These are phyloP conservation scores for Aspergillus persii DNA, from an alignment of 2,329 filamentous ascomycete species.

Conservation along the genomic window DNA sequence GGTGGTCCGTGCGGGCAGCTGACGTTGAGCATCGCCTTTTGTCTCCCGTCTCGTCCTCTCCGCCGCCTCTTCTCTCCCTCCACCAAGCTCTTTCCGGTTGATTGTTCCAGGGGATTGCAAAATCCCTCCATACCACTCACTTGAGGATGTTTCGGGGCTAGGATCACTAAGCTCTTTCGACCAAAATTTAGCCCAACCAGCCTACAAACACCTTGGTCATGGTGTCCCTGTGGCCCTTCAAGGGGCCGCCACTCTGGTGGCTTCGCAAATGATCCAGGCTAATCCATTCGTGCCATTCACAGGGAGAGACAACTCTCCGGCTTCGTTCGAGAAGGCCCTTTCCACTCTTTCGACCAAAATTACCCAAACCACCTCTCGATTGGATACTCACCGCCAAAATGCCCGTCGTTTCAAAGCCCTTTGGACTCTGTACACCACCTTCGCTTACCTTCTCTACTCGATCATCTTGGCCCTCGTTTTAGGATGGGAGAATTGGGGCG, in stretches of 20 bases:
- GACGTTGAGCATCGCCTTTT: background rate
- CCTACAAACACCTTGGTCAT: constrained; percentile 45
- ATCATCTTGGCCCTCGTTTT: constrained; percentile 82
- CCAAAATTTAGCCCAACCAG: background rate
- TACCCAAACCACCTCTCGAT: constrained; percentile 65
- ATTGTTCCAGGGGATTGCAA: background rate
- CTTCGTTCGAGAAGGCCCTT: constrained; percentile 89
- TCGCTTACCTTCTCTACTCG: constrained; percentile 83
- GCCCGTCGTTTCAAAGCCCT: constrained; percentile 78
- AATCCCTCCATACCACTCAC: background rate
- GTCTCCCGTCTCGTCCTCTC: background rate
- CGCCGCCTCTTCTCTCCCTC: background rate
- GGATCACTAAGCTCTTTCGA: background rate
- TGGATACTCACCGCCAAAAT: constrained; percentile 70
- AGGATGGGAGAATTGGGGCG: constrained; percentile 74
- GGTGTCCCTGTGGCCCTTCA: constrained; percentile 86
- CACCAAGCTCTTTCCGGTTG: background rate
- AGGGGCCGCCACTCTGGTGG: constrained; percentile 44
- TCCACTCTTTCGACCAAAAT: constrained; percentile 82
- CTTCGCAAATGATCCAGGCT: background rate
- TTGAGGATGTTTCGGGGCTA: background rate
- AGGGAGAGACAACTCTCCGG: constrained; percentile 79
- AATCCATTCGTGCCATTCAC: constrained; percentile 10
- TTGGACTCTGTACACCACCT: constrained; percentile 84
- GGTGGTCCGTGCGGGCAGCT: background rate